Evolutionary conservation across 2,329 filamentous ascomycete genomes (phyloP).

Genomic region (Venturia pyrina): DNA sequence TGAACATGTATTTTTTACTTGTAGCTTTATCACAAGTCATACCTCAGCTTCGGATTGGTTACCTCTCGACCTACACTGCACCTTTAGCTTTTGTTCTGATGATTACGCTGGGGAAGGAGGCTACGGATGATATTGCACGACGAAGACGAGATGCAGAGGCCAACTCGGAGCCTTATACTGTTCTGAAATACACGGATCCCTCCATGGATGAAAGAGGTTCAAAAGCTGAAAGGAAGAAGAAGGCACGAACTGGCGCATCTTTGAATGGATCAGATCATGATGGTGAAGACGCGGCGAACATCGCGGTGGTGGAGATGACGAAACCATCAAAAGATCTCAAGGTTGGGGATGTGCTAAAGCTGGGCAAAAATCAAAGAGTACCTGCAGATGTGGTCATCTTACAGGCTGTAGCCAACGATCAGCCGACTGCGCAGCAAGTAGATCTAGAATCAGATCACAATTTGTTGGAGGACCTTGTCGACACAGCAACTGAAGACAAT

Average conservation of each 20-base stretch:
- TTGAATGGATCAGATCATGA: conserved; percentile 12
- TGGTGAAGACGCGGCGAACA: not conserved
- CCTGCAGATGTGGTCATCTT: conserved; percentile 91
- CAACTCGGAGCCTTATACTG: conserved; percentile 80
- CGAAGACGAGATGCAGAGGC: conserved; percentile 83
- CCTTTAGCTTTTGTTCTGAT: conserved; percentile 83
- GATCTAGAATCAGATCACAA: not conserved
- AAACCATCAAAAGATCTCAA: conserved; percentile 82
- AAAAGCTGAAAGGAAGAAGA: conserved; percentile 14
- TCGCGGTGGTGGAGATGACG: conserved; percentile 52
- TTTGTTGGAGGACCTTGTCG: conserved; percentile 5
- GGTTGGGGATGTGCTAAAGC: conserved; percentile 90
- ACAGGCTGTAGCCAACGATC: conserved; percentile 53
- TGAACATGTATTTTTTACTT: conserved; percentile 97
- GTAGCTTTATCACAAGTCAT: conserved; percentile 92
- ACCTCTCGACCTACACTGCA: conserved; percentile 87
- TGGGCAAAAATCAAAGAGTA: conserved; percentile 84
- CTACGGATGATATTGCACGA: conserved; percentile 81
- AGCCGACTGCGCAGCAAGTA: conserved; percentile 15
- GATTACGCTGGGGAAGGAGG: conserved; percentile 93
- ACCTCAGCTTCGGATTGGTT: conserved; percentile 80
- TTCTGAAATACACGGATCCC: conserved; percentile 58
- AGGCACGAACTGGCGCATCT: conserved; percentile 18
- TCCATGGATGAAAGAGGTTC: conserved; percentile 12
- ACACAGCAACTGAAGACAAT: not conserved